Conservation (phyloP, 2,329 filamentous ascomycete genomes). For the Colletotrichum sp. region DNA sequence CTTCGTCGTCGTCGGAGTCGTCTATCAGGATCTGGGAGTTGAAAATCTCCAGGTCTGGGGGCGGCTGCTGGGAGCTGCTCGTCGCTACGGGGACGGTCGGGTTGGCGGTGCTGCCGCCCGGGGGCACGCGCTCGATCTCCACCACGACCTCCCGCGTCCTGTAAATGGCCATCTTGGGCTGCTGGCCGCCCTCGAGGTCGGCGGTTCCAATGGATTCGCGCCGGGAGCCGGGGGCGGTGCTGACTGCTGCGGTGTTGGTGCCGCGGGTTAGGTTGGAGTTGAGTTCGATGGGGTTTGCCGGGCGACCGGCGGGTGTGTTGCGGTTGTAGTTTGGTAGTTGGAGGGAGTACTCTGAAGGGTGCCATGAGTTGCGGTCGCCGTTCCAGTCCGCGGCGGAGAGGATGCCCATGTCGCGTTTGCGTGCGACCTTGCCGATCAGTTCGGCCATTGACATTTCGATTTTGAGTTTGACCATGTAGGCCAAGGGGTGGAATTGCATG, state of each 20-base stretch:
- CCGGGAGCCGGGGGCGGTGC: not conserved
- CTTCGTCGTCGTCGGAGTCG: not conserved
- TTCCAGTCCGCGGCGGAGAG: constrained; percentile 1
- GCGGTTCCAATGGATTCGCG: not conserved
- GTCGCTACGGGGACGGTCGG: not conserved
- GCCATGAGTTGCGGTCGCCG: not conserved
- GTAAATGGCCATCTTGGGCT: constrained; percentile 16
- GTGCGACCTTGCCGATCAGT: constrained; percentile 48
- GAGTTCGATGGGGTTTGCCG: not conserved
- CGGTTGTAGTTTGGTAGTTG: not conserved
- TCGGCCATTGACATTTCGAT: constrained; percentile 61
- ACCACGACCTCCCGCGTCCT: constrained; percentile 9
- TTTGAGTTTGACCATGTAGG: constrained; percentile 57
- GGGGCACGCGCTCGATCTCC: constrained; percentile 3
- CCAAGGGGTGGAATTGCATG: constrained; percentile 56
- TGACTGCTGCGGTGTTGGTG: constrained; percentile 2
- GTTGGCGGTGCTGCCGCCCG: not conserved
- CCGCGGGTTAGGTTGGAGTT: not conserved
- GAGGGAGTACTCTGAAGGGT: constrained; percentile 1
- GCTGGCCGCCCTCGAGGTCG: not conserved
- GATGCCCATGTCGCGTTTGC: constrained; percentile 13
- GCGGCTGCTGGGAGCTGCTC: not conserved
- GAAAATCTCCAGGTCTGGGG: not conserved
- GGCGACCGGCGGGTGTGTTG: not conserved
- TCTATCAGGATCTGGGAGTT: not conserved